Percentiles rank a stretch among this genome's conserved stretches.
Evolutionary conservation across 2,329 filamentous ascomycete genomes (phyloP).

Genomic region (Paracamarosporium sp.): DNA sequence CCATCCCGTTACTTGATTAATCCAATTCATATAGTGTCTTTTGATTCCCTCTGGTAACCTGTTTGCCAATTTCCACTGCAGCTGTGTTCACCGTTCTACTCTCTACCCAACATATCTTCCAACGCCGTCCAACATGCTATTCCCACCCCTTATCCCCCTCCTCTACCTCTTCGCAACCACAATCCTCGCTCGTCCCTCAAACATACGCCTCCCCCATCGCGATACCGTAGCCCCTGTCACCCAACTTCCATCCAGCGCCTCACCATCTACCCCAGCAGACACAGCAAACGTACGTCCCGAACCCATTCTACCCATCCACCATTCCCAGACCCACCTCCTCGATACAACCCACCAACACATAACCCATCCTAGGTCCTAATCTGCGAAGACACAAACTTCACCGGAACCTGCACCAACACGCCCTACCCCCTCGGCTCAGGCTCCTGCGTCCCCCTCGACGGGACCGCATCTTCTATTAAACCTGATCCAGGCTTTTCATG

Average conservation of each 20-base stretch:
- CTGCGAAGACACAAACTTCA: constrained; percentile 32
- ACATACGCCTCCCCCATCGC: background rate
- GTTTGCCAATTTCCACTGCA: background rate
- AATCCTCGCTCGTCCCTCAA: background rate
- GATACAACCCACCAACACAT: background rate
- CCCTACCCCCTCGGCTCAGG: constrained; percentile 19
- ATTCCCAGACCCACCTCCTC: background rate
- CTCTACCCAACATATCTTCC: background rate
- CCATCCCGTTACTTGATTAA: no score
- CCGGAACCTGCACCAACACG: constrained; percentile 23
- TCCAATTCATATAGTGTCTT: no score
- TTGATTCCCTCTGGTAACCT: no score
- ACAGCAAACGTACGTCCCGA: background rate
- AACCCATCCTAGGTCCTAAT: constrained; percentile 37
- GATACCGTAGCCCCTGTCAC: no score
- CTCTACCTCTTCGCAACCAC: constrained; percentile 3
- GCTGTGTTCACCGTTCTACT: background rate
- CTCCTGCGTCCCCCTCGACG: constrained; percentile 26
- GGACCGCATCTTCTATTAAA: constrained; percentile 22
- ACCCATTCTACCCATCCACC: background rate
- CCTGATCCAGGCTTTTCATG: constrained; percentile 33
- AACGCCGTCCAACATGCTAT: background rate
- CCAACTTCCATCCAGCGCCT: background rate
- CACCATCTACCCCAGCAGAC: background rate
- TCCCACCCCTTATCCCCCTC: background rate